Evolutionary conservation across 768 basidiomycete species (phyloP).

Genomic region (Leccinum obscurum): DNA sequence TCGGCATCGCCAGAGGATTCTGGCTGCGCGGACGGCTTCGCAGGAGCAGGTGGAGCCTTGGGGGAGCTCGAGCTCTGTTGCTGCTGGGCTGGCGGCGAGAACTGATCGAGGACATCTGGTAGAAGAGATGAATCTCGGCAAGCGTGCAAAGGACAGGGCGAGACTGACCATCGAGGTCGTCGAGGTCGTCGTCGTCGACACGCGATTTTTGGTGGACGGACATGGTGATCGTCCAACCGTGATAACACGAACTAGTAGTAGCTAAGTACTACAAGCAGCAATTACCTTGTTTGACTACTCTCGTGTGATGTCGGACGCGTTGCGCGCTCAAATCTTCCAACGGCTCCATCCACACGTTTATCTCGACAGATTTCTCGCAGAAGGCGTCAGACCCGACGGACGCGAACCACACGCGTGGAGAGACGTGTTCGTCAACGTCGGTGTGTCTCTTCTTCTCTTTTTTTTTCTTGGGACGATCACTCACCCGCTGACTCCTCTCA

Average conservation of each 20-base stretch:
- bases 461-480: background rate
- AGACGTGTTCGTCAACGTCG: conserved; percentile 74
- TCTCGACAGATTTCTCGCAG: conserved; percentile 79
- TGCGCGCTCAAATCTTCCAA: conserved; percentile 61
- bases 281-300: too few species aligned
- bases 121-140: conserved; percentile 9
- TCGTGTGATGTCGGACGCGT: conserved; percentile 20
- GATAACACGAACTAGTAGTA: too few species aligned
- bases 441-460: conserved; percentile 44
- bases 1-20: conserved; percentile 17
- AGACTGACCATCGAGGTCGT: conserved; percentile 43
- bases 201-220: conserved; percentile 12
- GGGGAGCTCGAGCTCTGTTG: conserved; percentile 11
- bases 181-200: conserved; percentile 38
- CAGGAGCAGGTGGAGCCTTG: conserved; percentile 15
- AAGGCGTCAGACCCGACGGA: conserved; percentile 82
- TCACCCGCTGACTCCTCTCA: background rate
- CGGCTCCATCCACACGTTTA: conserved; percentile 88
- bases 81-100: conserved; percentile 27
- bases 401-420: conserved; percentile 70
- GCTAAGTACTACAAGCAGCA: too few species aligned
- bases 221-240: background rate
- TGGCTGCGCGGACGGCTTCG: conserved; percentile 20
- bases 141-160: background rate
- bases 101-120: conserved; percentile 51